phyloP scores from a whole-genome alignment of 495 filamentous ascomycete genomes.

The Neurospora hispaniola region DNA sequence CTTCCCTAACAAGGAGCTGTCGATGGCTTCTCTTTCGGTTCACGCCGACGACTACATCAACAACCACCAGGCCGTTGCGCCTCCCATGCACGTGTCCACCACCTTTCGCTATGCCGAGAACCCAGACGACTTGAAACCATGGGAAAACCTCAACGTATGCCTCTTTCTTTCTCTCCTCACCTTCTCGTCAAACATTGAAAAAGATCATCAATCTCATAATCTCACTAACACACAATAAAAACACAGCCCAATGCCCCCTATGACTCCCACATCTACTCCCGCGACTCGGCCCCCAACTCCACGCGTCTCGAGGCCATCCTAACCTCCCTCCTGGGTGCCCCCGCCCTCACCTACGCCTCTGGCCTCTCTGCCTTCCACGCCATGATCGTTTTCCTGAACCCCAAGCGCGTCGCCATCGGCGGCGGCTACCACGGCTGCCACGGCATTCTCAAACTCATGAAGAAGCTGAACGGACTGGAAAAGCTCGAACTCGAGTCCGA shows the following conservation, averaged over 20 bases:
- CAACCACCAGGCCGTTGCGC: constrained; percentile 63
- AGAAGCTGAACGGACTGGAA: constrained; percentile 57
- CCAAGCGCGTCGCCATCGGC: constrained; percentile 64
- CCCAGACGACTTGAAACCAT: constrained; percentile 49
- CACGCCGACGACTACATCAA: constrained; percentile 79
- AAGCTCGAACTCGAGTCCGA: constrained; percentile 49
- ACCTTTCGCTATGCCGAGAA: constrained; percentile 72
- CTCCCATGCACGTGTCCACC: constrained; percentile 76
- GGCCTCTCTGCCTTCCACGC: constrained; percentile 85
- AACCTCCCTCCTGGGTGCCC: constrained; percentile 56
- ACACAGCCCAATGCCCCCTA: constrained; percentile 27
- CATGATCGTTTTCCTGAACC: constrained; percentile 64
- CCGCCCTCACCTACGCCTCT: constrained; percentile 65
- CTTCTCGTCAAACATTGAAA: no score
- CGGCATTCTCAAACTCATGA: constrained; percentile 61
- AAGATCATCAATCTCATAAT: no score
- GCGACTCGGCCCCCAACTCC: constrained; percentile 59
- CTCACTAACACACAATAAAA: neutral
- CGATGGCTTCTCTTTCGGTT: constrained; percentile 60
- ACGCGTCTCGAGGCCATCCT: constrained; percentile 80
- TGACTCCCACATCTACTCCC: constrained; percentile 66
- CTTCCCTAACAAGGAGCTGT: constrained; percentile 25
- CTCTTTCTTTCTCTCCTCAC: neutral
- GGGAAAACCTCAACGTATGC: constrained; percentile 34
- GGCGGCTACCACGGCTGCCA: constrained; percentile 91